A percentile compares a stretch with the other conserved stretches of the same genome.
Conservation (phyloP, 202 grass and related monocot species). For the Carex arenaria region DNA sequence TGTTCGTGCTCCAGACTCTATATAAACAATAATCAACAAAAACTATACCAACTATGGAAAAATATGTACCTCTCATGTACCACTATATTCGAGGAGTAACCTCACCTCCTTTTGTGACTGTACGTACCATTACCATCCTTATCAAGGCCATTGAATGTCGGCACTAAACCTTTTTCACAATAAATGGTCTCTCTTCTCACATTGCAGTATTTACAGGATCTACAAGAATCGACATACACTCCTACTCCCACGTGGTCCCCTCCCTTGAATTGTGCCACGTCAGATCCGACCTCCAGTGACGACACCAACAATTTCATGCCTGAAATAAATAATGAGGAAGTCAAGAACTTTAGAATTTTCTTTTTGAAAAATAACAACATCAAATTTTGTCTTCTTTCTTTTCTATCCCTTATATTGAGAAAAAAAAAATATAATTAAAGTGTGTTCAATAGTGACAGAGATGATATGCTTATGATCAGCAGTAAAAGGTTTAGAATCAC, state of each 20-base stretch:
- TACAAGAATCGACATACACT: slow-evolving; percentile 34
- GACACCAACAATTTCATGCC: slow-evolving; percentile 42
- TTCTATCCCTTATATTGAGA: background rate
- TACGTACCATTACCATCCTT: slow-evolving; percentile 47
- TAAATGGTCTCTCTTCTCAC: slow-evolving; percentile 21
- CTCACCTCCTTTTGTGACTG: slow-evolving; percentile 41
- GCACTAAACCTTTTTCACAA: slow-evolving; percentile 14
- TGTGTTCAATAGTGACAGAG: too few species aligned
- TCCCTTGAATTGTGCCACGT: slow-evolving; percentile 27
- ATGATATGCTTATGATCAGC: too few species aligned
- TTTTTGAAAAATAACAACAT: background rate
- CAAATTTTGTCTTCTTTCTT: background rate
- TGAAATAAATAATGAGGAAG: background rate
- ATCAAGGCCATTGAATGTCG: slow-evolving; percentile 28
- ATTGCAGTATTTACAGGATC: slow-evolving; percentile 30
- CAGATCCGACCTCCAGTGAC: slow-evolving; percentile 26
- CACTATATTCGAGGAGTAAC: slow-evolving; percentile 33
- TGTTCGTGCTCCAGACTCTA: background rate
- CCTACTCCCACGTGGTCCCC: slow-evolving; percentile 35
- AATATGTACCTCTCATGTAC: slow-evolving; percentile 30
- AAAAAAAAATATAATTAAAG: background rate
- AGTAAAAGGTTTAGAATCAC: too few species aligned
- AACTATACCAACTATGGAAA: background rate
- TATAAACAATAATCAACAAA: too few species aligned
- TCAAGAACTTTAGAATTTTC: background rate